These are phyloP conservation scores for Trichosporon ovoides DNA, from an alignment of 1,284 basidiomycete species.

Conservation along the genomic window DNA sequence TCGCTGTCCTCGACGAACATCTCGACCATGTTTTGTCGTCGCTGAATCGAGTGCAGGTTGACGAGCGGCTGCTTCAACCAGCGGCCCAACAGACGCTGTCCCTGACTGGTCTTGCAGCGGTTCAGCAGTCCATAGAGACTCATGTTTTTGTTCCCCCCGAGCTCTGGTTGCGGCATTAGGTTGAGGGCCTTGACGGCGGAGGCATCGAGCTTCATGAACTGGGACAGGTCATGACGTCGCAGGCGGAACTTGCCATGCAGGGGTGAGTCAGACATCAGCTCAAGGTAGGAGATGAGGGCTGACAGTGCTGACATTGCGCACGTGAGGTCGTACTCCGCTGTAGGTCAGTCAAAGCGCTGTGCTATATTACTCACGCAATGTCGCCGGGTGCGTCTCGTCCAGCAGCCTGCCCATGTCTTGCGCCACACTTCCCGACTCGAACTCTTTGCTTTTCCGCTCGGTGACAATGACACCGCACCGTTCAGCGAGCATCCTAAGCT, in stretches of 20 bases:
- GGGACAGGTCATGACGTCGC: slow-evolving; percentile 81
- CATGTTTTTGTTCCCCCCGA: slow-evolving; percentile 62
- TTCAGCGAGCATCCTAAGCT: slow-evolving; percentile 77
- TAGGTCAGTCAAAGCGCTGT: slow-evolving; percentile 6
- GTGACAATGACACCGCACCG: slow-evolving; percentile 87
- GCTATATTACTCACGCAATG: slow-evolving; percentile 50
- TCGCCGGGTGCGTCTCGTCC: slow-evolving; percentile 52
- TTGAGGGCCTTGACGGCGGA: slow-evolving; percentile 89
- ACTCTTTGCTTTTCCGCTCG: slow-evolving; percentile 80
- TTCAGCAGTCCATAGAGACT: slow-evolving; percentile 87
- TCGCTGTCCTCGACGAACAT: slow-evolving; percentile 75
- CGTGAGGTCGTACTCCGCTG: slow-evolving; percentile 75
- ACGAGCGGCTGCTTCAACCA: slow-evolving; percentile 98
- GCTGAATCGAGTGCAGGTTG: slow-evolving; percentile 84
- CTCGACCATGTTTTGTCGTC: slow-evolving; percentile 81
- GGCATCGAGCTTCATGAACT: slow-evolving; percentile 93
- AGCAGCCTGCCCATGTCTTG: slow-evolving; percentile 80
- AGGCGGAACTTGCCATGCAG: slow-evolving; percentile 80
- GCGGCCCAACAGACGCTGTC: slow-evolving; percentile 78
- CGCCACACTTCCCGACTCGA: slow-evolving; percentile 70
- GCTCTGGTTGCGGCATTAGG: slow-evolving; percentile 68
- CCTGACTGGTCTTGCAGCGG: slow-evolving; percentile 94
- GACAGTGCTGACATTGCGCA: slow-evolving; percentile 72
- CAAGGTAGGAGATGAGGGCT: slow-evolving; percentile 78
- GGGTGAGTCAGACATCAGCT: slow-evolving; percentile 70